These are phyloP conservation scores for Aspergillus coremiiformis DNA, from an alignment of 495 filamentous ascomycete species.

Conservation along the genomic window DNA sequence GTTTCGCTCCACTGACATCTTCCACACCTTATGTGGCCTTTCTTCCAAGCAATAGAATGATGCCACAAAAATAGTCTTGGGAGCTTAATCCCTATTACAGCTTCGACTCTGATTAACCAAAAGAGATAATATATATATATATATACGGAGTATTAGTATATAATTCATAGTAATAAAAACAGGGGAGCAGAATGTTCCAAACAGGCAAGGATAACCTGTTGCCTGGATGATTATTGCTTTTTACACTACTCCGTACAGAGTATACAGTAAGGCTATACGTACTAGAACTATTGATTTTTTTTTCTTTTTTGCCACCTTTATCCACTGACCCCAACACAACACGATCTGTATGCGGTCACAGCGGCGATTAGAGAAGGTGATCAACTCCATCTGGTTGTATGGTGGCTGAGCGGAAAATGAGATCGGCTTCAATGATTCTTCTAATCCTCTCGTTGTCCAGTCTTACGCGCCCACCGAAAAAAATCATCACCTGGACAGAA, in stretches of 20 bases:
- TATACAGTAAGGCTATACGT: no score
- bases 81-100: background rate
- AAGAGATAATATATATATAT: no score
- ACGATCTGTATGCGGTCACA: background rate
- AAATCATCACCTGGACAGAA: constrained; percentile 7
- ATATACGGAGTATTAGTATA: background rate
- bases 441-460: background rate
- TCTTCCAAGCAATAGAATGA: background rate
- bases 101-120: background rate
- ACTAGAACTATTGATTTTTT: background rate
- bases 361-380: background rate
- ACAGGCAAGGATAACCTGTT: background rate
- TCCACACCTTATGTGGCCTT: background rate
- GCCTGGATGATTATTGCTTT: constrained; percentile 2
- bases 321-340: background rate
- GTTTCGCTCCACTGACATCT: background rate
- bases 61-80: background rate
- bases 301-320: background rate
- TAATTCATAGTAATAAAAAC: constrained; percentile 2
- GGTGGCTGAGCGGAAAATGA: no score
- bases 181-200: background rate
- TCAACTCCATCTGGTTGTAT: no score
- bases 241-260: constrained; percentile 8
- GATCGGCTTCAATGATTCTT: background rate
- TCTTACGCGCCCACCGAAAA: constrained; percentile 10